These are phyloP conservation scores for Gracilaria caudata DNA, from an alignment of 23 red algal genomes.

Conservation along the genomic window DNA sequence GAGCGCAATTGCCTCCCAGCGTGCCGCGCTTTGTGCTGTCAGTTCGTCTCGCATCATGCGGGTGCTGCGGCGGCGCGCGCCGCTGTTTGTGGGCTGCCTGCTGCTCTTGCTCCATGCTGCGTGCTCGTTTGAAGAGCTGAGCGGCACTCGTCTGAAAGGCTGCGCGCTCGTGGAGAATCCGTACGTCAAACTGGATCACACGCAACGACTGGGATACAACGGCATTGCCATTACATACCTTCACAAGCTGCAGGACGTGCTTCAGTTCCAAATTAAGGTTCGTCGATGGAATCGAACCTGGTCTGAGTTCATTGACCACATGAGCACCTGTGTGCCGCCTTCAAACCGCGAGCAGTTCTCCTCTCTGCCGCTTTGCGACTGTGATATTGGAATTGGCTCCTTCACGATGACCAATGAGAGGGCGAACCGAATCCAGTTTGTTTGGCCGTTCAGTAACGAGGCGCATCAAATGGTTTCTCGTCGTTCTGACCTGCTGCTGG, in stretches of 20 bases:
- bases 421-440: slow-evolving; percentile 35
- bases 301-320: slow-evolving; percentile 37
- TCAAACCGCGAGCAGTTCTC: neutral
- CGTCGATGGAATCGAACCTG: slow-evolving; percentile 36
- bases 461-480: slow-evolving; percentile 41
- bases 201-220: slow-evolving; percentile 5
- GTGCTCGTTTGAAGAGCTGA: slow-evolving; percentile 16
- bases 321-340: slow-evolving; percentile 1
- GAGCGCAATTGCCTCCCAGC: too few species aligned
- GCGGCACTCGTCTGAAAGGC: slow-evolving; percentile 6
- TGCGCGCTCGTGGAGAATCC: slow-evolving; percentile 53
- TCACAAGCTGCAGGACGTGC: slow-evolving; percentile 15
- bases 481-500: slow-evolving; percentile 34
- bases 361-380: neutral
- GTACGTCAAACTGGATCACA: slow-evolving; percentile 33
- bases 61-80: neutral
- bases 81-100: neutral
- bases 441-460: slow-evolving; percentile 61
- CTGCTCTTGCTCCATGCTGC: neutral
- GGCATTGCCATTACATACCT: slow-evolving; percentile 46
- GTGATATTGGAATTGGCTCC: slow-evolving; percentile 44
- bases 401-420: slow-evolving; percentile 54
- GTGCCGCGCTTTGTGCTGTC: too few species aligned
- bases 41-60: too few species aligned
- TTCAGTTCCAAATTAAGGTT: slow-evolving; percentile 11